Base-by-base conservation (phyloP, 306 rosid genomes). In the Chamaecrista fasciculata region DNA sequence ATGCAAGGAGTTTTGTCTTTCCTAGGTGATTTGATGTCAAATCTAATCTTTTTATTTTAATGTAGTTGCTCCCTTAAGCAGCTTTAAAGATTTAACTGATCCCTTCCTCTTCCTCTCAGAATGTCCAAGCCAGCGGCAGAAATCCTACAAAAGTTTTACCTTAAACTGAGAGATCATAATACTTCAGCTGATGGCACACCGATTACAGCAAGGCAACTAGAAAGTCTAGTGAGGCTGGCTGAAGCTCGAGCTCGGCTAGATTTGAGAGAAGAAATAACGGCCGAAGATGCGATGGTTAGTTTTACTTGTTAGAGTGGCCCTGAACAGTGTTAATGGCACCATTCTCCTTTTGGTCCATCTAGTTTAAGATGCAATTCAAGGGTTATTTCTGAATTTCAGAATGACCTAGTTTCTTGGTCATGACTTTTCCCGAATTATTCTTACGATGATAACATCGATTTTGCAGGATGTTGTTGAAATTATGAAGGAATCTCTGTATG, bases 381-480 rank as follows among this genome's bases (percentile, higher is more conserved):
- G 60, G 23, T 9, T 53, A 10, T 24, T 8, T 39, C 6, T 33
- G 34, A 56, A 19, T 47, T 58, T 34, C 49, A 29, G 58, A 48
- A 70, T 57, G 46, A 62, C 44, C 61, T 50, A n/a, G 28, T 7
- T 84, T 25, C n/a, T 68, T 67, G 70, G 76, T 74, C 51, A 12
- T 21, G 28, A 59, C 20, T 60, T 61, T 21, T 71, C 43, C 16
- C 36, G 53, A n/a, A 43, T 56, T 79, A 72, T 70, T 61, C 43
- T 56, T 37, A 52, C 62, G 69, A 75, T 26, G 37, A 48, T 11
- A 60, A 8, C 43, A 58, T 52, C 14, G 66, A 60, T 53, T 69
- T 51, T 73, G 86, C 96, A 94, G 97, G 97, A 94, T 70, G 98
- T 85, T 49, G 96, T 94, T 65, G 98, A 94, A 84, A 90, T 94